phyloP scores from a whole-genome alignment of 225 moss, liverwort and hornwort species.

The Neckera pumila region DNA sequence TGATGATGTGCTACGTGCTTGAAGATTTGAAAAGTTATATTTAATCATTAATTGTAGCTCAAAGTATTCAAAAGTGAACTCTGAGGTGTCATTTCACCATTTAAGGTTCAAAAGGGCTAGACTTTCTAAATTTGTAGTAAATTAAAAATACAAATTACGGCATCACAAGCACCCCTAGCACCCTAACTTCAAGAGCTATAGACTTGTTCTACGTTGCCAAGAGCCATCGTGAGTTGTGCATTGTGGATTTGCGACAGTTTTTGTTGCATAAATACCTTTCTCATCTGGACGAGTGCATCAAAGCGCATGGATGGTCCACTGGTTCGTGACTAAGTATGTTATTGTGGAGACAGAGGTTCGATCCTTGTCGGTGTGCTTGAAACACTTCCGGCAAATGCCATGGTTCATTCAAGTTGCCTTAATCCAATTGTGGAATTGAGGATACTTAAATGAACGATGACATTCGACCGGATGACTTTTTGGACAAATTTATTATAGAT shows the following conservation, averaged over 20 bases:
- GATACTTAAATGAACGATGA: background rate
- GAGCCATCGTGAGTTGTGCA: fast-evolving
- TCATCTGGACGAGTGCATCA: fast-evolving
- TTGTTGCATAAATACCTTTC: background rate
- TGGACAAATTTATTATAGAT: no score
- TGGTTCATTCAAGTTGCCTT: background rate
- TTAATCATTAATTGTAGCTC: no score
- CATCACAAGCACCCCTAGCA: fast-evolving
- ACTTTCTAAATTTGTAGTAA: no score
- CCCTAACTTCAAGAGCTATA: fast-evolving
- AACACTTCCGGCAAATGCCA: fast-evolving
- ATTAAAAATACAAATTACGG: background rate
- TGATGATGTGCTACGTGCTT: no score
- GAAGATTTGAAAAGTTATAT: background rate
- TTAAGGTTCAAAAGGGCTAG: background rate
- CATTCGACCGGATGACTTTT: no score
- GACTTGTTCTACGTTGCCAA: background rate
- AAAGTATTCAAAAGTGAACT: background rate
- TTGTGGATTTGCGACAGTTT: fast-evolving
- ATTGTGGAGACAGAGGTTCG: background rate
- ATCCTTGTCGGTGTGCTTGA: fast-evolving
- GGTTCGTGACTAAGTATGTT: background rate
- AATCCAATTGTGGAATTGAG: background rate
- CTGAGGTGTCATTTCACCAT: background rate
- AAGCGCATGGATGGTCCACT: background rate